Evolutionary conservation across 495 filamentous ascomycete genomes (phyloP), one percentile per base, ranked within the genome.

Genomic region (Aspergillus biplanus): DNA sequence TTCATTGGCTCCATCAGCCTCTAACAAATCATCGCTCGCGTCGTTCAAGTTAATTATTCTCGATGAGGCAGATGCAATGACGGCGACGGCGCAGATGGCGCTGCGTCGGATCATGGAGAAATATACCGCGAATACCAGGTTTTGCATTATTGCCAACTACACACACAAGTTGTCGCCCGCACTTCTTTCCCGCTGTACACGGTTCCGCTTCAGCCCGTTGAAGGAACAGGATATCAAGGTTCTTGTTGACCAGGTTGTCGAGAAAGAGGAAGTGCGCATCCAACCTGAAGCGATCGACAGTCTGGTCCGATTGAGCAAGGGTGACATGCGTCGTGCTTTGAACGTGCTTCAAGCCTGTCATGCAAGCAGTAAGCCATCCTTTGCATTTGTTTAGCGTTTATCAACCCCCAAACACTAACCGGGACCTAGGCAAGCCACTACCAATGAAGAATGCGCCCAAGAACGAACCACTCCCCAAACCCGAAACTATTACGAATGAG

Each of bases 101-200:
- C 83, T 99, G 33, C 87, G 95, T 64, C 80, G 95, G 48, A 99
- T 99, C 61, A 99, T 99, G 96, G 95, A 99, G 72, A 95, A 96
- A 75, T 99, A 98, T 78, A 99, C 95, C 0, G 92, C 93, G 62
- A 98, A 99, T 78, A 97, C 95, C 0, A 85, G 95, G 56, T 99
- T 99, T 77, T 97, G 94, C 78, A 92, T 99, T 68, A 97, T 99
- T 61, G 96, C 96, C 67, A 99, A 99, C 75, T 99, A 99, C 73
- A 96, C 95, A 34, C 95, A 99, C 79, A 99, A 98, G 74, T 87
- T 99, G n/a, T 93, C 91, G 6, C 93, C 95, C 0, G 95, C 95
- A 0, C 81, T 99, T 7, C 84, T 99, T 16, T 97, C 93, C 34
- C 82, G 95, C 65, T 99, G 95, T 76, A 98, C 95, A 3, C 82